phyloP scores from a whole-genome alignment of 2,329 filamentous ascomycete species.

The Aureobasidium sp. region DNA sequence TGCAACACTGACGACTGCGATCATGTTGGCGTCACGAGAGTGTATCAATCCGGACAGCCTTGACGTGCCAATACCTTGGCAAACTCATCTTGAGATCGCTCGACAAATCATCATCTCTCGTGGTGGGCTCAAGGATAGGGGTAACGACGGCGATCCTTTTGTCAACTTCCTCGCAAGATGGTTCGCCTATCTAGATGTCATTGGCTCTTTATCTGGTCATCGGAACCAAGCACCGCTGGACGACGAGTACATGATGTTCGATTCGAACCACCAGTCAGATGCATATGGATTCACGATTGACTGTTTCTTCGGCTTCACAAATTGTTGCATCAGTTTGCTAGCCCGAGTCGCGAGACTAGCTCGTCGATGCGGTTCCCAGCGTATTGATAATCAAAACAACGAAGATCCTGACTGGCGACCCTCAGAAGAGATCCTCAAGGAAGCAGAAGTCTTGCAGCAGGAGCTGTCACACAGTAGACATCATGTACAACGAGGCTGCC shows the following conservation, averaged over 20 bases:
- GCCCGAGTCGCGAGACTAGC: conserved; percentile 67
- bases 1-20: conserved; percentile 69
- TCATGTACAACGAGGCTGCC: conserved; percentile 37
- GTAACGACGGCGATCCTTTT: conserved; percentile 43
- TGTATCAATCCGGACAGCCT: conserved; percentile 78
- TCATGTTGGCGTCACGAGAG: conserved; percentile 77
- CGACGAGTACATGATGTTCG: conserved; percentile 32
- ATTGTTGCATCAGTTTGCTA: conserved; percentile 61
- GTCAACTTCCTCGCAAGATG: conserved; percentile 71
- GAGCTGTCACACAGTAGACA: conserved; percentile 53
- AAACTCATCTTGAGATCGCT: conserved; percentile 68
- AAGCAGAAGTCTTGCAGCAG: conserved; percentile 53
- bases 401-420: conserved; percentile 54
- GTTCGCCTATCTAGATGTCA: conserved; percentile 77
- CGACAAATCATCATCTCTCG: conserved; percentile 67
- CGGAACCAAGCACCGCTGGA: conserved; percentile 38
- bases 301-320: conserved; percentile 74
- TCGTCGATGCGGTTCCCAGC: conserved; percentile 58
- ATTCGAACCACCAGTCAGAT: conserved; percentile 47
- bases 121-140: conserved; percentile 40
- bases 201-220: conserved; percentile 61
- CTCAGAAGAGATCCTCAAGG: conserved; percentile 44
- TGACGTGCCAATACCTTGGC: conserved; percentile 74
- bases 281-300: conserved; percentile 65
- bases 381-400: conserved; percentile 49